Percentiles rank a stretch among this genome's conserved stretches.
Conservation (phyloP, 108 stramenopile genomes). For the Skeletonema tropicum region DNA sequence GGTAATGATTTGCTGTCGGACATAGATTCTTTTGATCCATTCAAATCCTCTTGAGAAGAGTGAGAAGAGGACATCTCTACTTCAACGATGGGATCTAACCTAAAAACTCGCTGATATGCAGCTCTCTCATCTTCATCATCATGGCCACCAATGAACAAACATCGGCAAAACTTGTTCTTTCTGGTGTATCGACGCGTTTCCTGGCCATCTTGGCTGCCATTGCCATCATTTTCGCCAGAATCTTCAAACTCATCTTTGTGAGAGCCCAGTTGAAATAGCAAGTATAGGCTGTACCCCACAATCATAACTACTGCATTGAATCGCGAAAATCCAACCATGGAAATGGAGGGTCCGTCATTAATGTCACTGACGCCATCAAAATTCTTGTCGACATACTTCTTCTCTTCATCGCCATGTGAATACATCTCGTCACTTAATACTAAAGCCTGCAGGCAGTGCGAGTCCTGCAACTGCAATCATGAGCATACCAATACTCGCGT, state of each 20-base stretch:
- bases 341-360: conserved; percentile 49
- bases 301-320: conserved; percentile 87
- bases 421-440: conserved; percentile 69
- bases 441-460: conserved; percentile 78
- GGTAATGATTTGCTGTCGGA: conserved; percentile 8
- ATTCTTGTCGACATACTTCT: conserved; percentile 50
- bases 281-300: conserved; percentile 72
- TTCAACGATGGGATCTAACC: background rate
- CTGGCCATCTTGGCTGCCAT: conserved; percentile 1
- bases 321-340: conserved; percentile 74
- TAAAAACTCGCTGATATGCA: conserved; percentile 4
- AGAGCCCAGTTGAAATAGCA: conserved; percentile 83
- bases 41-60: background rate
- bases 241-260: conserved; percentile 91
- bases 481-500: conserved; percentile 80
- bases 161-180: conserved; percentile 46
- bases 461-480: conserved; percentile 71
- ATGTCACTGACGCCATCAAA: conserved; percentile 46
- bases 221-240: conserved; percentile 28
- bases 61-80: background rate
- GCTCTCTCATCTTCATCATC: conserved; percentile 20
- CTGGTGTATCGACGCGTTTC: conserved; percentile 10
- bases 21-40: conserved; percentile 1
- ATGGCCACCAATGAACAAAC: conserved; percentile 13
- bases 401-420: background rate